A percentile compares a stretch with the other conserved stretches of the same genome.
Evolutionary conservation across 805 yeast species (phyloP).

Genomic region (Ogataea paradorogensis): DNA sequence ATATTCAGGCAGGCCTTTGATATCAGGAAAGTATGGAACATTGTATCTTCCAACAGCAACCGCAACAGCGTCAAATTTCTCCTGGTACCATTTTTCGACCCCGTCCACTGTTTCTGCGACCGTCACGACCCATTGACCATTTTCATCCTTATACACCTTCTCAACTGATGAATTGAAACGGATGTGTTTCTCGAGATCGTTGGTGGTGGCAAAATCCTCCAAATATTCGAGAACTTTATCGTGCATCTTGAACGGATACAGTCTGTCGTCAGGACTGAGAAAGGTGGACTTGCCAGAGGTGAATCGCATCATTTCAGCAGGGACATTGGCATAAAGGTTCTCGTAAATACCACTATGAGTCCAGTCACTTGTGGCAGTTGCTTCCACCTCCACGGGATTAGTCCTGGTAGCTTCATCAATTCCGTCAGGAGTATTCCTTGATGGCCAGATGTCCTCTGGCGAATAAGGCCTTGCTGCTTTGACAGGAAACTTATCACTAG

Average conservation of each 20-base stretch:
- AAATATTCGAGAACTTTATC: conserved; percentile 19
- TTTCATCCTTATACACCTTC: conserved; percentile 23
- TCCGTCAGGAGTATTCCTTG: conserved; percentile 5
- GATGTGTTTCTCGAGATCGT: conserved; percentile 31
- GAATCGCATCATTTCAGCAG: conserved; percentile 37
- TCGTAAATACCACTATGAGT: conserved; percentile 35
- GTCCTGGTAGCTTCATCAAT: background rate
- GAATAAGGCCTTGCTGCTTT: conserved; percentile 9
- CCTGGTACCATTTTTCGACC: conserved; percentile 38
- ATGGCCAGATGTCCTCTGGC: conserved; percentile 16
- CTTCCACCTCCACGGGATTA: background rate
- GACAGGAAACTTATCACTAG: conserved; percentile 19
- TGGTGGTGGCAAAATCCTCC: conserved; percentile 24
- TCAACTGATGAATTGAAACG: conserved; percentile 37
- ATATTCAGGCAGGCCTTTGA: conserved; percentile 34
- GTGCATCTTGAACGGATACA: conserved; percentile 21
- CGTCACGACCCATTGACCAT: conserved; percentile 2
- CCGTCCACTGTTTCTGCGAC: conserved; percentile 4
- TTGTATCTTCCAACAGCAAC: conserved; percentile 40
- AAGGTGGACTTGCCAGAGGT: conserved; percentile 28
- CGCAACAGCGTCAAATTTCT: conserved; percentile 42
- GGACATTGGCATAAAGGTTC: conserved; percentile 40
- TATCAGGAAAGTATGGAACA: conserved; percentile 39
- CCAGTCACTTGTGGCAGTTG: conserved; percentile 28
- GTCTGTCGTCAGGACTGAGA: conserved; percentile 5